These are phyloP conservation scores for Basipetospora chlamydospora DNA, from an alignment of 2,329 filamentous ascomycete species.

Conservation along the genomic window DNA sequence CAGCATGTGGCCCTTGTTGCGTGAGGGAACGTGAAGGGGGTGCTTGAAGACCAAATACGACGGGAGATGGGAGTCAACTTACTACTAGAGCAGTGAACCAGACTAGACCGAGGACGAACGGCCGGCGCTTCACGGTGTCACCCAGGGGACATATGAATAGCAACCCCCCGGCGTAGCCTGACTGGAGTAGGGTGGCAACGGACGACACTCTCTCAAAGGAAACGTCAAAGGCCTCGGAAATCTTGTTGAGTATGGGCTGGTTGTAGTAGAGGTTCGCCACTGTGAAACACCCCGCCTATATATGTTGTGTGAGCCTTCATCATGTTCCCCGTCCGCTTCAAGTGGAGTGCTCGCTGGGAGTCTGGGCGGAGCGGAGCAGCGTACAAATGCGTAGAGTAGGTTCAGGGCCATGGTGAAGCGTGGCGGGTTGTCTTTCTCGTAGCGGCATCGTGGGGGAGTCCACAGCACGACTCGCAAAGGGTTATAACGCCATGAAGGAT, in stretches of 20 bases:
- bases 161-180: slow-evolving; percentile 61
- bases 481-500: too few relatives aligned
- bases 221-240: slow-evolving; percentile 57
- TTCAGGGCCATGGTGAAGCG: slow-evolving; percentile 56
- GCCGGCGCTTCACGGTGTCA: slow-evolving; percentile 51
- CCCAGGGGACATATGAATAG: slow-evolving; percentile 64
- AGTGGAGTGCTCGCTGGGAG: too few relatives aligned
- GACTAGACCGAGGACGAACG: slow-evolving; percentile 54
- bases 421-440: slow-evolving; percentile 50
- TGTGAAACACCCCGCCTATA: slow-evolving; percentile 47
- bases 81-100: slow-evolving; percentile 55
- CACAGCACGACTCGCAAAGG: slow-evolving; percentile 26
- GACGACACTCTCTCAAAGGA: slow-evolving; percentile 50
- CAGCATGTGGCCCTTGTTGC: neutral
- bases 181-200: slow-evolving; percentile 65
- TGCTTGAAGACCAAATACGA: neutral
- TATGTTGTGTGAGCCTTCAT: too few relatives aligned
- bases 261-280: slow-evolving; percentile 75
- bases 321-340: too few relatives aligned
- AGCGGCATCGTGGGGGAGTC: slow-evolving; percentile 53
- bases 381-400: slow-evolving; percentile 51
- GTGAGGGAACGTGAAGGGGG: neutral
- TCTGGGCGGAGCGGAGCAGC: too few relatives aligned
- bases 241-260: slow-evolving; percentile 63
- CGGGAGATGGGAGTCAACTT: slow-evolving; percentile 13